Base-by-base conservation (phyloP, 306 rosid genomes). In the Cucurbita ficifolia region DNA sequence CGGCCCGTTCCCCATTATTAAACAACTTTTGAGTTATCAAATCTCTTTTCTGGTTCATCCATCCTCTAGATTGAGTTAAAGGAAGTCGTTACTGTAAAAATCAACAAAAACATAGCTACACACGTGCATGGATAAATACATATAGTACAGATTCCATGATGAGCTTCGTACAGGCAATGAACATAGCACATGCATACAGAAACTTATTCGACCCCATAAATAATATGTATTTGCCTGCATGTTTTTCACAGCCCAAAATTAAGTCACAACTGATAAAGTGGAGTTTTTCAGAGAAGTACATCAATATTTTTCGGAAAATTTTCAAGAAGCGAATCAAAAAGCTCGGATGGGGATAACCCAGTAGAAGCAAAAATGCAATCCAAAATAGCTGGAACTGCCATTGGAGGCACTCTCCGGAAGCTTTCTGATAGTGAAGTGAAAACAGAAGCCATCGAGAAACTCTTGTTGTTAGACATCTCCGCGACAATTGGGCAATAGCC, bases 361-460 rank as follows among this genome's bases (percentile, higher is more conserved):
- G 98, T 90, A 19, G 98, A 84, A 22, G 81, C 73, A 50, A 90
- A 60, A 58, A 92, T 78, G 82, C 96, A 92, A 74, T 92, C 98
- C 45, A 92, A 78, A 80, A 86, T 76, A 5, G 89, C 80, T 48
- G 96, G 92, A 76, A 92, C 82, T 7, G 98, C 90, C 6, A 84
- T 83, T 36, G 83, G 85, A 72, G 91, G 96, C 36, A 90, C 87
- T 76, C 81, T 84, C 59, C 72, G 49, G 78, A 89, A 85, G 86
- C 96, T 88, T 51, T 78, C 65, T 0, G 83, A 83, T 18, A 92
- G 74, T 7, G 92, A 85, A 65, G 74, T 80, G 24, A 80, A 83
- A 12, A 86, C 84, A 59, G 88, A 77, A 54, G 81, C 81, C 88
- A 85, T 79, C 2, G 84, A 71, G 24, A n/a, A 78, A 5, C 75